phyloP scores from a whole-genome alignment of 306 rosid genomes.

The Dalbergia cochinchinensis region DNA sequence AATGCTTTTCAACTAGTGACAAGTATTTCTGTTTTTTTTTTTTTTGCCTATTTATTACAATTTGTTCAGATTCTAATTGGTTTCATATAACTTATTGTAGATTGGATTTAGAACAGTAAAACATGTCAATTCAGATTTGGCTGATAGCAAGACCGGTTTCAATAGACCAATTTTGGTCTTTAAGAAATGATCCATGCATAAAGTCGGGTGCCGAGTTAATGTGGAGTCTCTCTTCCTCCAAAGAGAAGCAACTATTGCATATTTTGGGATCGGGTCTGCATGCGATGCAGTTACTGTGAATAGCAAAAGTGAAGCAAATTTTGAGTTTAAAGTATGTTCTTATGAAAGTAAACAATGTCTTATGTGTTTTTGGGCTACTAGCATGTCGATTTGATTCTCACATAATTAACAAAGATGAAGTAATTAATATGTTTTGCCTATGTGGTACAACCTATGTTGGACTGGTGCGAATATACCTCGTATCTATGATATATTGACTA shows the following conservation, averaged over 20 bases:
- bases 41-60: conserved; percentile 4
- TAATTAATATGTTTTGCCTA: background rate
- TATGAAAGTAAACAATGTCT: conserved; percentile 25
- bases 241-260: conserved; percentile 7
- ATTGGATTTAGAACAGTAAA: conserved; percentile 83
- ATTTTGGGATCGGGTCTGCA: conserved; percentile 27
- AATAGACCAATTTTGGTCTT: conserved; percentile 85
- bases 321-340: conserved; percentile 15
- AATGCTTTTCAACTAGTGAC: conserved; percentile 4
- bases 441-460: background rate
- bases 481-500: too few relatives aligned
- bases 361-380: conserved; percentile 21
- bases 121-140: conserved; percentile 64
- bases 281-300: conserved; percentile 18
- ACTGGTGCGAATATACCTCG: too few relatives aligned
- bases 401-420: conserved; percentile 3
- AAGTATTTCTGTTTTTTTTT: conserved; percentile 6
- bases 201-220: conserved; percentile 16
- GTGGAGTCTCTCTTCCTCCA: conserved; percentile 14
- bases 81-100: conserved; percentile 54
- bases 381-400: conserved; percentile 4
- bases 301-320: conserved; percentile 11
- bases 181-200: conserved; percentile 55
- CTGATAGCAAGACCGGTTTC: conserved; percentile 78
- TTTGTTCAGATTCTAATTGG: conserved; percentile 32